Percentiles rank a stretch among this genome's conserved stretches.
phyloP scores from a whole-genome alignment of 805 yeast species.

The Wickerhamiella siamensis region DNA sequence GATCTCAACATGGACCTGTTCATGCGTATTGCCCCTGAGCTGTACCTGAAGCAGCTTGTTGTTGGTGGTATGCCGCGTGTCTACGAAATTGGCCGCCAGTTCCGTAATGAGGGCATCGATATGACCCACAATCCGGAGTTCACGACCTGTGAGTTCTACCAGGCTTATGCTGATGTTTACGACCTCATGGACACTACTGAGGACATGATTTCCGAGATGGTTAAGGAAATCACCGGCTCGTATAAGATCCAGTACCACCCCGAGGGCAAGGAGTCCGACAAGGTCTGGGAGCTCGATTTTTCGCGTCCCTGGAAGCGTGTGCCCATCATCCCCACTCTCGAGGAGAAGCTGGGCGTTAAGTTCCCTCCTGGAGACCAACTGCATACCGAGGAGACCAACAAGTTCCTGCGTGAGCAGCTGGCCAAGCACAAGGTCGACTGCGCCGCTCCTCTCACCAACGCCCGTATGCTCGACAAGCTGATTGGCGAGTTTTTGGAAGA shows the following conservation, averaged over 20 bases:
- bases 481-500: conserved; percentile 91
- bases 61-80: conserved; percentile 98
- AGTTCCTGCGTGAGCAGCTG: conserved; percentile 69
- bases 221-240: conserved; percentile 82
- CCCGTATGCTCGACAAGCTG: conserved; percentile 96
- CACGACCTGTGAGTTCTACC: conserved; percentile 80
- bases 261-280: conserved; percentile 69
- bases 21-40: conserved; percentile 98
- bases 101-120: conserved; percentile 97
- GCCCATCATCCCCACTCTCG: conserved; percentile 93
- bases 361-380: conserved; percentile 94
- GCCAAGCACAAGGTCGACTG: conserved; percentile 75
- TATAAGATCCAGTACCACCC: conserved; percentile 84
- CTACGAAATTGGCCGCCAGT: conserved; percentile 96
- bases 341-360: conserved; percentile 67
- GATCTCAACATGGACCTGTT: conserved; percentile 91
- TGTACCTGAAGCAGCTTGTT: conserved; percentile 87
- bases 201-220: conserved; percentile 89
- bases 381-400: conserved; percentile 87
- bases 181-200: conserved; percentile 89
- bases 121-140: conserved; percentile 91
- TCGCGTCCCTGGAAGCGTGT: conserved; percentile 97
- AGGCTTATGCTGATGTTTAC: conserved; percentile 49
- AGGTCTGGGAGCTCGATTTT: conserved; percentile 63
- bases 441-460: conserved; percentile 84